Percentiles rank a stretch among this genome's conserved stretches.
These are phyloP conservation scores for Schizochytrium sp. DNA, from an alignment of 108 stramenopile species.

Conservation along the genomic window DNA sequence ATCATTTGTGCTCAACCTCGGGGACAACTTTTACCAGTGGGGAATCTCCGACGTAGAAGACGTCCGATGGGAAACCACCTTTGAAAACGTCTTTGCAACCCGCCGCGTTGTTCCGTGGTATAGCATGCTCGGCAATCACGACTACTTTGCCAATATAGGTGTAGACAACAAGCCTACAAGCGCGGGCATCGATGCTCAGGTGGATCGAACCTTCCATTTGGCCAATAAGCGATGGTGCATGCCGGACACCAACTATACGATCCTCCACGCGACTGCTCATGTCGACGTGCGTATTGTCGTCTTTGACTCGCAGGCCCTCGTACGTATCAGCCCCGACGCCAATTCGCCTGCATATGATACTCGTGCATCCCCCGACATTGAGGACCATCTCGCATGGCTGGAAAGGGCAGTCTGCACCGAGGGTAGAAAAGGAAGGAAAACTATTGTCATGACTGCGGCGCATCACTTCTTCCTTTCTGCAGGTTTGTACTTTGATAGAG, in stretches of 20 bases:
- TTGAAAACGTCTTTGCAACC: background rate
- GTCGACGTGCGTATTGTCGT: background rate
- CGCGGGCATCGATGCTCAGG: background rate
- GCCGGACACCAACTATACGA: background rate
- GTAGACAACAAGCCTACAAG: background rate
- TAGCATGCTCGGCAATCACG: slow-evolving; percentile 1
- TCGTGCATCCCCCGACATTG: background rate
- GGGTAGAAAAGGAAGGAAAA: background rate
- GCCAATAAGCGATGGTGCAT: background rate
- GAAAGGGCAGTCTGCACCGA: background rate
- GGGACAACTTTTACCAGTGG: slow-evolving; percentile 7
- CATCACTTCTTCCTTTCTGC: background rate
- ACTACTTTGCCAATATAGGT: background rate
- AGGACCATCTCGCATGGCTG: background rate
- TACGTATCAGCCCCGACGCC: background rate
- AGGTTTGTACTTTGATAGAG: background rate
- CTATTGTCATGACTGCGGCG: background rate
- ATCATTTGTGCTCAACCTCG: background rate
- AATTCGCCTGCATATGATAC: background rate
- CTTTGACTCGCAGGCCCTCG: slow-evolving; percentile 10
- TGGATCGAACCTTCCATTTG: background rate
- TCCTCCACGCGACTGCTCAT: background rate
- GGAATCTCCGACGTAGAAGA: background rate
- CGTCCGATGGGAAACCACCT: background rate
- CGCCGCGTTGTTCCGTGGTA: background rate